phyloP scores from a whole-genome alignment of 306 rosid species.

The Acacia melanoxylon region DNA sequence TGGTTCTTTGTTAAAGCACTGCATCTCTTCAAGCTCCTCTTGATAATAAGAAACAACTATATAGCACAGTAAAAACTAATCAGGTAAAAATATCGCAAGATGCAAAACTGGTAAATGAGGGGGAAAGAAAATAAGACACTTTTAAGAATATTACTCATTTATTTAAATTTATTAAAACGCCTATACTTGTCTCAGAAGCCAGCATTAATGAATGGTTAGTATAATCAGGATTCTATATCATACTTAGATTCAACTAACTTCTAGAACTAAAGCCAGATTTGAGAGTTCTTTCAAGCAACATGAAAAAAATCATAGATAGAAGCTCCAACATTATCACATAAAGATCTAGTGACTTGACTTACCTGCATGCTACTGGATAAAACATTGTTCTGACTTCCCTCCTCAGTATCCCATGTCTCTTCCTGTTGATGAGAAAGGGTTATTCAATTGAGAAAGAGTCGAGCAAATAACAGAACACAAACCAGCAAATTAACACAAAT shows the following conservation, averaged over 20 bases:
- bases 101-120: neutral
- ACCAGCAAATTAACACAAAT: slow-evolving; percentile 21
- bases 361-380: slow-evolving; percentile 99
- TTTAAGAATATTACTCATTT: slow-evolving; percentile 6
- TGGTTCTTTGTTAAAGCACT: slow-evolving; percentile 97
- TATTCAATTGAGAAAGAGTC: slow-evolving; percentile 16
- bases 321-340: neutral
- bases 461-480: slow-evolving; percentile 24
- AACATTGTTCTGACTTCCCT: slow-evolving; percentile 95
- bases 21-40: slow-evolving; percentile 97
- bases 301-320: neutral
- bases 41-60: slow-evolving; percentile 95
- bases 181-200: neutral
- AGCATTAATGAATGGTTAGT: neutral
- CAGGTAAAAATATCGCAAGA: slow-evolving; percentile 20
- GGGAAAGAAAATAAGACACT: neutral
- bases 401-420: slow-evolving; percentile 98
- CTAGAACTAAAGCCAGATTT: neutral
- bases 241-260: neutral
- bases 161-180: slow-evolving; percentile 5
- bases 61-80: slow-evolving; percentile 36
- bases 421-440: slow-evolving; percentile 55
- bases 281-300: neutral
- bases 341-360: slow-evolving; percentile 32
- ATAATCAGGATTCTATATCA: neutral